Conservation (phyloP, 164 flowering plant species). For the Nymphaea thermarum region DNA sequence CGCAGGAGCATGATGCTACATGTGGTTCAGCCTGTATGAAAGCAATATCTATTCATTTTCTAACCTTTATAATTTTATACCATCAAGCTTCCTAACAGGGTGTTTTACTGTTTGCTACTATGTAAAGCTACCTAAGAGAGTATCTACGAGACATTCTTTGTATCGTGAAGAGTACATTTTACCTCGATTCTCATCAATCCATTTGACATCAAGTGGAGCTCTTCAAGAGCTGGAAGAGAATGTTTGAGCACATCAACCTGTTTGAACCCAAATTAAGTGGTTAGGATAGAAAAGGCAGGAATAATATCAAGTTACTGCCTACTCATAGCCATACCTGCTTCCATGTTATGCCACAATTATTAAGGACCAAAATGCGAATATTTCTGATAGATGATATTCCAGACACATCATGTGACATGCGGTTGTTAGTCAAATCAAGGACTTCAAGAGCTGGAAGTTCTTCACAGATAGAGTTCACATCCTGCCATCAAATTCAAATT, state of each 20-base stretch:
- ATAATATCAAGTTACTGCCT: not conserved
- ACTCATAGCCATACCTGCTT: conserved; percentile 33
- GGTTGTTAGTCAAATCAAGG: conserved; percentile 58
- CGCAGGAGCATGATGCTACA: conserved; percentile 4
- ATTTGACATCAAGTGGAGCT: conserved; percentile 87
- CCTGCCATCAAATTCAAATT: conserved; percentile 30
- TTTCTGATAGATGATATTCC: conserved; percentile 36
- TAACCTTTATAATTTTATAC: too few species aligned
- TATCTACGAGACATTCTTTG: too few species aligned
- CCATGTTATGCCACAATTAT: conserved; percentile 68
- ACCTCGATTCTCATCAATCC: conserved; percentile 29
- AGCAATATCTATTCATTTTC: too few species aligned
- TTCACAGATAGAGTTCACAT: conserved; percentile 53
- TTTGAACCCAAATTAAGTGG: conserved; percentile 8
- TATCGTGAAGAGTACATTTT: not conserved
- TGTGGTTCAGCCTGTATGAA: too few species aligned
- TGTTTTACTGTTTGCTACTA: too few species aligned
- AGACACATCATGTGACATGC: conserved; percentile 28
- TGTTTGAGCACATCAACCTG: conserved; percentile 71
- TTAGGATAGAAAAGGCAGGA: not conserved
- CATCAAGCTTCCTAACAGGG: too few species aligned
- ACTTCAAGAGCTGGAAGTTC: conserved; percentile 49
- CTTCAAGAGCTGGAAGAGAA: conserved; percentile 55
- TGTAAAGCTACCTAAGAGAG: too few species aligned
- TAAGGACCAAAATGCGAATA: conserved; percentile 61